phyloP scores from a whole-genome alignment of 83 land plant species.

The Larix sibirica region DNA sequence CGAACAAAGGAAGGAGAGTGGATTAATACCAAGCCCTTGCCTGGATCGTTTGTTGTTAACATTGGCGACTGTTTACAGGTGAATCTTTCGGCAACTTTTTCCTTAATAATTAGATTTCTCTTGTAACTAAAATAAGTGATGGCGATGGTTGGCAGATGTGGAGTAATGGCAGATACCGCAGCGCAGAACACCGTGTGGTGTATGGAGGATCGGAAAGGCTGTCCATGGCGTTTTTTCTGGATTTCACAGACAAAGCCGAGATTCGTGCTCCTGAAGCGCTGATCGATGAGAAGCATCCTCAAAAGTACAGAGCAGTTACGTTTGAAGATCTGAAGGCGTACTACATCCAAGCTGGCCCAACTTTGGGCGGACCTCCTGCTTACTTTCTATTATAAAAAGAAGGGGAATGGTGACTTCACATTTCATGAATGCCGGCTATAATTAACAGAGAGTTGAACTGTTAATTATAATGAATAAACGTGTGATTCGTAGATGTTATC shows the following conservation, averaged over 20 bases:
- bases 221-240: neutral
- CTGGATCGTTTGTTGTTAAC: neutral
- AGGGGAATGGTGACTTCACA: too few species aligned
- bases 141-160: neutral
- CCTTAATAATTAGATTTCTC: too few species aligned
- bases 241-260: neutral
- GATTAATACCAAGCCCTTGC: neutral
- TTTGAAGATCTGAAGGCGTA: neutral
- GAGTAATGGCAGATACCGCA: conserved; percentile 10
- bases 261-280: neutral
- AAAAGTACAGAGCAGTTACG: neutral
- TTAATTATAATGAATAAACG: too few species aligned
- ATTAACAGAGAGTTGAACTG: too few species aligned
- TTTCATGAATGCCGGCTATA: too few species aligned
- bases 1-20: neutral
- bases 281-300: neutral
- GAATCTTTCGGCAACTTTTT: neutral
- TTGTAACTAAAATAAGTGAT: neutral
- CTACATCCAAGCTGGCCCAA: neutral
- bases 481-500: too few species aligned
- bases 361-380: neutral
- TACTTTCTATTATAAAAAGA: too few species aligned
- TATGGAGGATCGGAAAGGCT: neutral
- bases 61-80: neutral
- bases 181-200: neutral